Conservation (phyloP, 495 filamentous ascomycete genomes). For the Pseudoneurospora amorphoporcata region DNA sequence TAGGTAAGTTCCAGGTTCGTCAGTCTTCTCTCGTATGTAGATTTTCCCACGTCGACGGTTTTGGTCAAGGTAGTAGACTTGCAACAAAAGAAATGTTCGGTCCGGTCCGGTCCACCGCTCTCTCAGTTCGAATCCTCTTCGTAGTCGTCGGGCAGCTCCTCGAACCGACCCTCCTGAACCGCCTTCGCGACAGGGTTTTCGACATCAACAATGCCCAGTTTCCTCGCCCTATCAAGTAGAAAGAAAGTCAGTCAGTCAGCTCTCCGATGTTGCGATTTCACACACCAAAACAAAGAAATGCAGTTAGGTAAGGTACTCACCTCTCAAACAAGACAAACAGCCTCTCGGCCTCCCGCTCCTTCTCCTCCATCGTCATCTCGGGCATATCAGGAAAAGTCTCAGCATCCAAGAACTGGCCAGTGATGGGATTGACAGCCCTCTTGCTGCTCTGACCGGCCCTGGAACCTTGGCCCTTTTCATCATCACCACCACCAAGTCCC, state of each 20-base stretch:
- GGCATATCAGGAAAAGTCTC: conserved; percentile 48
- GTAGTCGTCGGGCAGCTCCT: conserved; percentile 50
- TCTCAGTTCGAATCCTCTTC: conserved; percentile 10
- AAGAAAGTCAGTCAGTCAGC: conserved; percentile 1
- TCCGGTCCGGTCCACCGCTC: background rate
- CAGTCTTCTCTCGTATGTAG: background rate
- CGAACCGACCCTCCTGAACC: conserved; percentile 63
- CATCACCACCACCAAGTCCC: background rate
- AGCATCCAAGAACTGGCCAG: conserved; percentile 69
- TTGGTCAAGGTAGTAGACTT: background rate
- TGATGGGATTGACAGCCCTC: conserved; percentile 67
- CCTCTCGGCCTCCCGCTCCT: conserved; percentile 83
- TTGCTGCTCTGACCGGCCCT: conserved; percentile 12
- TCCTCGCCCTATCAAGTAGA: conserved; percentile 49
- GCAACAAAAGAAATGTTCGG: background rate
- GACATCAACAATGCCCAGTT: conserved; percentile 72
- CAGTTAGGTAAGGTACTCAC: conserved; percentile 30
- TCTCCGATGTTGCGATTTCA: background rate
- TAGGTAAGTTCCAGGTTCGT: background rate
- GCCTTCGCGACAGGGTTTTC: conserved; percentile 79
- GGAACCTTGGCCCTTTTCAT: background rate
- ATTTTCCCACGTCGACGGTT: background rate
- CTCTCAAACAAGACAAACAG: conserved; percentile 93
- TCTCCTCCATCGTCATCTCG: conserved; percentile 85
- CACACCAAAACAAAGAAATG: background rate